Evolutionary conservation across 345 rosid genomes (phyloP).

Genomic region (Durio zibethinus): DNA sequence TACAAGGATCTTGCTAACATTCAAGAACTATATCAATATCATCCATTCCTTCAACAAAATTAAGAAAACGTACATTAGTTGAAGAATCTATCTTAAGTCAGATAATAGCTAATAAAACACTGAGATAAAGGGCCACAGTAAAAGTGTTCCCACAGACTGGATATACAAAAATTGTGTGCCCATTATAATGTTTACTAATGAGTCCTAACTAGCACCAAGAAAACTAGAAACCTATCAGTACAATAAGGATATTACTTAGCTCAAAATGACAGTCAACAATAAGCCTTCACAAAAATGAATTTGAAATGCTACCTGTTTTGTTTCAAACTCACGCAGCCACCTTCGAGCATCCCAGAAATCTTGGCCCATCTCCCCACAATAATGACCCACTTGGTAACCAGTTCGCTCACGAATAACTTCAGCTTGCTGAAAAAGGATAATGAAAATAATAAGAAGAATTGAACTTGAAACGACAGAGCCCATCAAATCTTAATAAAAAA

Average conservation of each 20-base stretch:
- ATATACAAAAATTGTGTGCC: neutral
- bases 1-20: conserved; percentile 36
- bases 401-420: conserved; percentile 87
- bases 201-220: neutral
- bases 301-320: conserved; percentile 65
- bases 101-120: neutral
- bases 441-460: conserved; percentile 12
- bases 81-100: too few relatives aligned
- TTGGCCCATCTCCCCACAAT: conserved; percentile 92
- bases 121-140: neutral
- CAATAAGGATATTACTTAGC: neutral
- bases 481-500: conserved; percentile 1
- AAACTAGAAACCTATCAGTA: neutral
- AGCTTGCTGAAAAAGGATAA: conserved; percentile 68
- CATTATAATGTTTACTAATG: neutral
- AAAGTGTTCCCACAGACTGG: neutral
- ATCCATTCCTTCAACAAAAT: neutral
- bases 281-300: neutral
- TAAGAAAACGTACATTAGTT: neutral
- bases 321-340: conserved; percentile 93
- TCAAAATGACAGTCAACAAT: neutral
- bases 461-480: conserved; percentile 6
- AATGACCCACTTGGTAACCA: conserved; percentile 73
- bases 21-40: neutral
- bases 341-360: conserved; percentile 87